Conservation (phyloP, 495 filamentous ascomycete genomes). For the Penicillium silybi region DNA sequence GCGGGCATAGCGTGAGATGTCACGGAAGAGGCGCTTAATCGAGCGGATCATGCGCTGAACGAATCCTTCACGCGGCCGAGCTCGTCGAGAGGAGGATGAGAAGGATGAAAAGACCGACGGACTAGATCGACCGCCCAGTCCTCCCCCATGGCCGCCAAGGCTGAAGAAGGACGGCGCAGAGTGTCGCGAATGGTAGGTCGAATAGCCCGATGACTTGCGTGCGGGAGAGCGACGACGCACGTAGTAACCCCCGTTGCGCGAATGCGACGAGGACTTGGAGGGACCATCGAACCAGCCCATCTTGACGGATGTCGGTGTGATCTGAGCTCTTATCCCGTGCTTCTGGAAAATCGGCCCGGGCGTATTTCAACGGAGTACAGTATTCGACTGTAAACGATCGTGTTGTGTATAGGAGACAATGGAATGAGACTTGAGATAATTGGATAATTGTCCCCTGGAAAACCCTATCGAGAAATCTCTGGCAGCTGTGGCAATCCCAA, state of each 20-base stretch:
- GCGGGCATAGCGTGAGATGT: conserved; percentile 71
- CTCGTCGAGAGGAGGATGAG: conserved; percentile 58
- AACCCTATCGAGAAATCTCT: conserved; percentile 3
- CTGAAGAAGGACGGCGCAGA: conserved; percentile 52
- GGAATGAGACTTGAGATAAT: neutral
- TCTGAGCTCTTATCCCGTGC: neutral
- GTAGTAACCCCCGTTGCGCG: conserved; percentile 6
- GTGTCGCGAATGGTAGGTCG: conserved; percentile 35
- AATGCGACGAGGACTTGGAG: conserved; percentile 23
- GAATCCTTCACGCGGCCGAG: conserved; percentile 69
- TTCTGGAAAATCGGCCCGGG: neutral
- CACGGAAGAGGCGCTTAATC: conserved; percentile 67
- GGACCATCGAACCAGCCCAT: conserved; percentile 52
- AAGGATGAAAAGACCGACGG: conserved; percentile 51
- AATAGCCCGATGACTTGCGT: conserved; percentile 32
- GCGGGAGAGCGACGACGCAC: conserved; percentile 36
- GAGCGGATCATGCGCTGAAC: conserved; percentile 63
- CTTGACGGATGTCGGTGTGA: conserved; percentile 7
- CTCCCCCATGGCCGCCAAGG: conserved; percentile 34
- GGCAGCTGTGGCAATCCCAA: conserved; percentile 9
- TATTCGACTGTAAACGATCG: neutral
- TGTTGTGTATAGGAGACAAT: neutral
- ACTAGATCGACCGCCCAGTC: conserved; percentile 35
- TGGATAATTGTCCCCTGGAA: neutral
- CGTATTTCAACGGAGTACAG: neutral